Conservation (phyloP, 208 protist species). For the Trypanosoma congolense region DNA sequence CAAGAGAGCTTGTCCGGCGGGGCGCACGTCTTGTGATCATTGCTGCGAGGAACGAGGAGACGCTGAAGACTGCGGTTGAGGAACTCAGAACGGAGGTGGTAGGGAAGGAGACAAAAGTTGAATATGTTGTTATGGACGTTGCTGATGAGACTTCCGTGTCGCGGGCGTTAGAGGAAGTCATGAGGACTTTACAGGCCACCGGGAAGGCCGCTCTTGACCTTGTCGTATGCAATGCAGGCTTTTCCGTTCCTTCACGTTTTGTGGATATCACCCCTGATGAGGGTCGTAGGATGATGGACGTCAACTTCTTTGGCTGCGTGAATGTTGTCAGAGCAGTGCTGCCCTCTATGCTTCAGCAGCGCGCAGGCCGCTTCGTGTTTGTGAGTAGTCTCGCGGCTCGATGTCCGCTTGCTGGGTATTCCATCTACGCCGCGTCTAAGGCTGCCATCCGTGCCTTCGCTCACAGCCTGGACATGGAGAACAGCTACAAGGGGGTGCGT, state of each 20-base stretch:
- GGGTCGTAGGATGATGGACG: constrained; percentile 71
- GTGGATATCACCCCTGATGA: constrained; percentile 53
- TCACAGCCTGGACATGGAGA: constrained; percentile 85
- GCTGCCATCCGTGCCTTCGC: constrained; percentile 80
- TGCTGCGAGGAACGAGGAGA: constrained; percentile 54
- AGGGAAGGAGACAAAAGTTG: constrained; percentile 38
- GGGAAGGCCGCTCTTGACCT: constrained; percentile 48
- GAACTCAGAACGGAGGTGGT: constrained; percentile 28
- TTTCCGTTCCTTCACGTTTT: constrained; percentile 77
- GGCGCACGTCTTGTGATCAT: constrained; percentile 59
- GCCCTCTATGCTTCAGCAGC: constrained; percentile 57
- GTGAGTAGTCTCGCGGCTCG: constrained; percentile 71
- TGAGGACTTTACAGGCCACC: constrained; percentile 5
- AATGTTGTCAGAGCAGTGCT: constrained; percentile 60
- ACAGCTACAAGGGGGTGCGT: constrained; percentile 67
- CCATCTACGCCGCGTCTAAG: constrained; percentile 83
- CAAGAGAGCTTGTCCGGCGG: constrained; percentile 41
- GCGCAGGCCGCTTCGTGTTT: constrained; percentile 70
- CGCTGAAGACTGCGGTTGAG: constrained; percentile 46
- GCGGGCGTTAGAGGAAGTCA: constrained; percentile 18
- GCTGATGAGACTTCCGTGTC: constrained; percentile 50
- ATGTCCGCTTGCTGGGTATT: constrained; percentile 79
- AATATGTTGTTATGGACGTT: constrained; percentile 80
- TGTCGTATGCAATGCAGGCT: constrained; percentile 83
- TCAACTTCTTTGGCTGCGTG: constrained; percentile 88